phyloP scores from a whole-genome alignment of 805 yeast genomes.

The Wickerhamiella lipophila region DNA sequence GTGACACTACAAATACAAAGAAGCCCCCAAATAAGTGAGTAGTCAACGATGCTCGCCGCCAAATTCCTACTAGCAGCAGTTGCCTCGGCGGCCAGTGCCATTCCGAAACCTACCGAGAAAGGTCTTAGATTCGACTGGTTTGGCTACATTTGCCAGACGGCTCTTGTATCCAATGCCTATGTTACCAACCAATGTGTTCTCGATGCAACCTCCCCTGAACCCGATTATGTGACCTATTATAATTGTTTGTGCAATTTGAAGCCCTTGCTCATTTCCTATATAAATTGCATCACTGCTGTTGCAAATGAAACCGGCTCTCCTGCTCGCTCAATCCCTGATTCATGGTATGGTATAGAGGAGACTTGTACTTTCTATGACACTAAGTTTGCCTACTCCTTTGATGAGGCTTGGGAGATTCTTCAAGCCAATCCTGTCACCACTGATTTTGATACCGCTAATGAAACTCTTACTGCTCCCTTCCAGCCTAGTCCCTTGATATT shows the following conservation, averaged over 20 bases:
- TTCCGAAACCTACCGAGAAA: constrained; percentile 1
- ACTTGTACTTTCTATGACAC: background rate
- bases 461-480: constrained; percentile 7
- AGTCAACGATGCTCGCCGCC: background rate
- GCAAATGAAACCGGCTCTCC: background rate
- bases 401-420: background rate
- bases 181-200: background rate
- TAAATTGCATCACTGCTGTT: background rate
- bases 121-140: constrained; percentile 3
- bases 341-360: background rate
- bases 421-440: constrained; percentile 2
- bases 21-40: no score
- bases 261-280: background rate
- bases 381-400: background rate
- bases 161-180: background rate
- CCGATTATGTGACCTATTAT: constrained; percentile 1
- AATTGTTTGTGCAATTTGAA: background rate
- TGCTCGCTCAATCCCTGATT: constrained; percentile 2
- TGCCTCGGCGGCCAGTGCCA: background rate
- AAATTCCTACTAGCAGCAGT: background rate
- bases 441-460: constrained; percentile 6
- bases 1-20: background rate
- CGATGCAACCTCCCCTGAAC: background rate
- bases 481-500: background rate
- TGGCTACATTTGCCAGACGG: background rate